Evolutionary conservation across 176 grass and related monocot genomes (phyloP), one percentile per base, ranked within the genome.

Genomic region (Neostapfia colusana): DNA sequence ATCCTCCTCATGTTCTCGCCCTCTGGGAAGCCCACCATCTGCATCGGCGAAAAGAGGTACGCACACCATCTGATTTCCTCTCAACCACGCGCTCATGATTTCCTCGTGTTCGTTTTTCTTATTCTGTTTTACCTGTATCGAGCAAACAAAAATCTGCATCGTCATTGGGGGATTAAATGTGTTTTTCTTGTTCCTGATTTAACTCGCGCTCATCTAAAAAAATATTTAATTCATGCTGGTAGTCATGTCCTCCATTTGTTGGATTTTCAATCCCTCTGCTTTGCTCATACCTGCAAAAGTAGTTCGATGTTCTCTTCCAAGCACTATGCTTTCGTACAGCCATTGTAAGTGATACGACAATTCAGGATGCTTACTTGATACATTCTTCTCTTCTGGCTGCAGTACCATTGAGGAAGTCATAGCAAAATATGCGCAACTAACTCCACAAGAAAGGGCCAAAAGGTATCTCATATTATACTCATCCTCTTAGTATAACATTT

Each of bases 361-460:
- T 74, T 50, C 49, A 34, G 27, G 27, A 51, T 1, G 1, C 76
- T 80, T 39, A 18, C 28, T 61, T 13, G 4, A 49, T 26, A 43
- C 10, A 35, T 26, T 83, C 8, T 63, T 83, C 14, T 83, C 8
- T 63, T 83, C 14, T 45, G 6, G 28, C 41, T 85, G 26, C 85
- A 93, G 91, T 82, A 82, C 62, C 15, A 60, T 93, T 25, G 91
- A 90, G 54, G 82, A 90, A 46, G 82, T 88, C 20, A 82, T 93
- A 77, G 65, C 65, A 39, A 93, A 79, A 69, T 93, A 85, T 85
- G 69, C 91, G 17, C 85, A 93, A 25, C 42, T 88, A 65, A 88
- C 91, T 46, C 85, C 82, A 75, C 91, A 93, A 62, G 91, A 93
- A 83, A 93, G 91, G 45, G 79, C 91, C 73, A 90, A 90, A 81